Evolutionary conservation across 164 flowering plant genomes (phyloP), one percentile per base, ranked within the genome.

Genomic region (Vitis rotundifolia): DNA sequence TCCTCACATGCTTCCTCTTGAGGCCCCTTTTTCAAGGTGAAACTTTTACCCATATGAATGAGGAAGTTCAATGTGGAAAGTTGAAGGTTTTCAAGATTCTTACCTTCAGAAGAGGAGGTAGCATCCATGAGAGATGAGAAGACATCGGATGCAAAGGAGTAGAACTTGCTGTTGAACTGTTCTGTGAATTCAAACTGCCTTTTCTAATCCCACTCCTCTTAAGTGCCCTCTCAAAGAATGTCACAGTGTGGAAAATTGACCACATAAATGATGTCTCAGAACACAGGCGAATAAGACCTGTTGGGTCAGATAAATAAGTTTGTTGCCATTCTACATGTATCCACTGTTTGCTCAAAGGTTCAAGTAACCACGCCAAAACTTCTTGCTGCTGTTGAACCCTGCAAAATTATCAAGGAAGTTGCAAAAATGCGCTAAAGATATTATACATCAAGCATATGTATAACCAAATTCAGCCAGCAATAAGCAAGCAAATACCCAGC

Each of bases 191-290:
- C 19, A 62, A 56, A 81, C 66, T 80, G 69, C 83, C 76, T 81
- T 86, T 92, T 75, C 82, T 88, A 31, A 64, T 63, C 68, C 92
- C 93, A 86, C 98, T 93, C 64, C 98, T 88, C 79, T 93, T 96
- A 56, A 96, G 91, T 70, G 99, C 99, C 85, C 81, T 93, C 81
- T 93, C 99, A 78, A 96, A 93, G 82, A 96, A 93, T 58, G 98
- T 91, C 18, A 96, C 89, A 1, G 89, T 90, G 76, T 96, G 98
- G 75, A 81, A 96, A 67, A 96, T 67, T 69, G 93, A 92, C 98
- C 99, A 96, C 97, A 91, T 96, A 72, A 86, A 78, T 63, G 77
- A 56, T 61, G 87, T 76, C 28, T 93, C 89, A 49, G 85, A 71
- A 72, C 91, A 92, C 71, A 96, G 73, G 58, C 75, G 87, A 75